A percentile compares a stretch with the other conserved stretches of the same genome.
phyloP scores from a whole-genome alignment of 2,329 filamentous ascomycete genomes.

The Thelonectria olida region DNA sequence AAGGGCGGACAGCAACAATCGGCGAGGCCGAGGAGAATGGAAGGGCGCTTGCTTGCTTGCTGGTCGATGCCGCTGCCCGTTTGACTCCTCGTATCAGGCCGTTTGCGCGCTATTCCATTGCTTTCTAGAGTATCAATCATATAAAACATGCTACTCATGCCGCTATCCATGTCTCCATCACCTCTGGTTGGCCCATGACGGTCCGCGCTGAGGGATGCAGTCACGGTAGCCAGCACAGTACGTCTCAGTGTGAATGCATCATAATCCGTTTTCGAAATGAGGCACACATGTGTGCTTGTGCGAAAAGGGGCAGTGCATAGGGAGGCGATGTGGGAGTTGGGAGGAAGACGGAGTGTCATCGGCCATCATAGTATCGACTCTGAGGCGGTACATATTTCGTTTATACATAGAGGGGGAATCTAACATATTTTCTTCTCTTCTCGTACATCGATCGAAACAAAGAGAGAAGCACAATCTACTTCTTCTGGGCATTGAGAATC shows the following conservation, averaged over 20 bases:
- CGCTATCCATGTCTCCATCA: background rate
- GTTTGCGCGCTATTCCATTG: background rate
- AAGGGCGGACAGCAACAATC: constrained; percentile 5
- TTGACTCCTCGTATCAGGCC: background rate
- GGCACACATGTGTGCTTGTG: background rate
- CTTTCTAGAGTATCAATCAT: background rate
- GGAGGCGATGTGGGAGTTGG: background rate
- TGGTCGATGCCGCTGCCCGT: background rate
- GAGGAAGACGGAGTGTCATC: background rate
- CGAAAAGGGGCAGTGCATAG: background rate
- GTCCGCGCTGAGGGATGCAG: background rate
- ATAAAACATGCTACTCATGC: background rate
- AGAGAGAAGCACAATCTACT: constrained; percentile 13
- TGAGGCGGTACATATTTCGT: background rate
- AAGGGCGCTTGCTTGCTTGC: constrained; percentile 2
- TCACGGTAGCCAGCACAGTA: constrained; percentile 2
- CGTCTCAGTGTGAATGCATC: background rate
- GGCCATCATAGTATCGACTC: background rate
- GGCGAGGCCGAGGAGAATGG: background rate
- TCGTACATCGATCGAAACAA: constrained; percentile 25
- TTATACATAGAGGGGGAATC: constrained; percentile 30
- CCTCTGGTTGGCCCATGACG: background rate
- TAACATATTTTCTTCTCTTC: constrained; percentile 21
- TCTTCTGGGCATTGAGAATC: constrained; percentile 70
- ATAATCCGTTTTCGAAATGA: background rate